Conservation (phyloP, 2,329 filamentous ascomycete species). For the Penicillium sp. region DNA sequence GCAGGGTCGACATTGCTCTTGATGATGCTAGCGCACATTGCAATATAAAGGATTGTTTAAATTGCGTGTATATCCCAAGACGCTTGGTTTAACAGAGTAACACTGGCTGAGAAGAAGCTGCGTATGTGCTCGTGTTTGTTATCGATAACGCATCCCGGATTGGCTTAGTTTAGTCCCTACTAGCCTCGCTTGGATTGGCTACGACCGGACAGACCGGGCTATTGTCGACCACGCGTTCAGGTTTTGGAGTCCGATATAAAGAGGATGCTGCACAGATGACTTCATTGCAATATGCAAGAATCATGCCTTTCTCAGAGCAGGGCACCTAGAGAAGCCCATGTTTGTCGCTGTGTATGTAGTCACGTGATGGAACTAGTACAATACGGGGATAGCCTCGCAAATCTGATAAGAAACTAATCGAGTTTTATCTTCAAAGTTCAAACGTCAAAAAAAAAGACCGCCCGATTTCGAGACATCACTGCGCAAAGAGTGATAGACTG, state of each 20-base stretch:
- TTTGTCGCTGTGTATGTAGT: neutral
- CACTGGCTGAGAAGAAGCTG: no score
- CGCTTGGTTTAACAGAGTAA: neutral
- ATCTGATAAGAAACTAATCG: neutral
- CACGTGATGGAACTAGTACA: constrained; percentile 1
- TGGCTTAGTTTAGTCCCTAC: neutral
- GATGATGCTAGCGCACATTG: neutral
- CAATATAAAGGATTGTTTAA: neutral
- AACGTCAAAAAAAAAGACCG: neutral
- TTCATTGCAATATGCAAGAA: neutral
- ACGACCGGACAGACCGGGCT: neutral
- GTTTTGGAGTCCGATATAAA: neutral
- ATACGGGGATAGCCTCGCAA: neutral
- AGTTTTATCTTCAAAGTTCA: neutral
- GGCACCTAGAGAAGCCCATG: neutral
- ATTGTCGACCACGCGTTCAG: neutral
- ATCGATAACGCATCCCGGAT: constrained; percentile 5
- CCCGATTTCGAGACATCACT: neutral
- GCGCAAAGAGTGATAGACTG: neutral
- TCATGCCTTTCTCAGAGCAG: neutral
- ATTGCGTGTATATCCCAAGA: neutral
- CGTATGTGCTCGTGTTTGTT: neutral
- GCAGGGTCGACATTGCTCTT: constrained; percentile 56
- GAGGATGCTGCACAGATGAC: neutral
- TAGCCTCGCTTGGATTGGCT: neutral